A percentile compares a stretch with the other conserved stretches of the same genome.
phyloP scores from a whole-genome alignment of 2,329 filamentous ascomycete genomes.

The Sporothrix euskadiensis region DNA sequence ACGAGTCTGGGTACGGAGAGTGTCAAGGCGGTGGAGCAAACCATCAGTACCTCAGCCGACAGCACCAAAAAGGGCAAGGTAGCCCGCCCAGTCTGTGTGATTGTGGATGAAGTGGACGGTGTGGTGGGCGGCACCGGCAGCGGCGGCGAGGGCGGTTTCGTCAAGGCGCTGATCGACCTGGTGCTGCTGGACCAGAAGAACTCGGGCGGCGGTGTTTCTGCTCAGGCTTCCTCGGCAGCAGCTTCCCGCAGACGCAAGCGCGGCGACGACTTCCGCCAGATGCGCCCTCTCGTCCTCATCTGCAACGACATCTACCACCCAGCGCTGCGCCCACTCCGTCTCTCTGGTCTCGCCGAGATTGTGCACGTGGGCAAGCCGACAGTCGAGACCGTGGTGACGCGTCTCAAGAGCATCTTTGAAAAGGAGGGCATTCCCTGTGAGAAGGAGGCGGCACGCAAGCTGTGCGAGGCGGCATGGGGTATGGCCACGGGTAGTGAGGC shows the following conservation, averaged over 20 bases:
- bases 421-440: conserved; percentile 88
- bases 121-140: conserved; percentile 77
- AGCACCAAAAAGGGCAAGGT: conserved; percentile 56
- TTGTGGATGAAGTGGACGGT: conserved; percentile 96
- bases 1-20: conserved; percentile 94
- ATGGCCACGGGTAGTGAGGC: conserved; percentile 68
- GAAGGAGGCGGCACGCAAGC: conserved; percentile 79
- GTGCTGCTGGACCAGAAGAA: conserved; percentile 87
- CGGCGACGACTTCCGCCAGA: conserved; percentile 80
- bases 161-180: conserved; percentile 91
- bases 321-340: conserved; percentile 80
- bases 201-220: conserved; percentile 40
- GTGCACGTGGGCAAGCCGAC: conserved; percentile 89
- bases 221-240: conserved; percentile 29
- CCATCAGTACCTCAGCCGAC: conserved; percentile 40
- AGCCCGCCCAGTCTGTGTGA: conserved; percentile 84
- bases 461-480: conserved; percentile 83
- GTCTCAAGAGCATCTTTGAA: conserved; percentile 81
- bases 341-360: conserved; percentile 81
- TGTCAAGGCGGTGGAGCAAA: conserved; percentile 71
- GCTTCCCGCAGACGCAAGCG: conserved; percentile 42
- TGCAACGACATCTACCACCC: conserved; percentile 98
- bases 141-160: conserved; percentile 87
- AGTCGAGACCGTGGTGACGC: conserved; percentile 77
- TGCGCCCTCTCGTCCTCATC: conserved; percentile 87